Base-by-base conservation (phyloP, 169 alveolate species). In the Babesia ovis region DNA sequence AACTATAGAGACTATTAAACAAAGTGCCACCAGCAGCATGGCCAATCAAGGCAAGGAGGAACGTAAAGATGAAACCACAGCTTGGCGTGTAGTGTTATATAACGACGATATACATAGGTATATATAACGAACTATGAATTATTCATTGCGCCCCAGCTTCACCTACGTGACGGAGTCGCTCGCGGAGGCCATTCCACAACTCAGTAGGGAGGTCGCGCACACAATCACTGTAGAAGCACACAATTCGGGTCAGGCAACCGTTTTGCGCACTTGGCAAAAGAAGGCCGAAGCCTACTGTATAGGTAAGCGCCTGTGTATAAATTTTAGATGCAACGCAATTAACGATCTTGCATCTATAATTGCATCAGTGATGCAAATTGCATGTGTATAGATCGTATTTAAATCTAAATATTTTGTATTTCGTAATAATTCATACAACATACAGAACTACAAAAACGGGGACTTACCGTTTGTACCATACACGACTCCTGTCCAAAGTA, bases 51-150 rank as follows among this genome's bases (percentile, higher is more conserved):
- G 80, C 29, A 84, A 79, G 68, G 77, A 81, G 46, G 83, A 85
- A 45, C 34, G 95, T 58, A 70, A 71, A 41, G 58, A 77, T 22
- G 89, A 90, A 55, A 50, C 86, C 9, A 72, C 75, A 18, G 92
- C 87, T 2, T 91, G 95, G 95, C 89, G 86, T 41, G 94, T 91
- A n/a, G 85, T 91, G 35, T 84, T 91, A 12, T 89, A 90, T 70
- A 91, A 91, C 66, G 95, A 91, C 74, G 95, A 91, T 50, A 87
- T 91, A 45, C 95, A 91, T 74, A 90, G 86, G 95, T 91, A 67
- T n/a, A 20, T 39, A 45, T n/a, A n/a, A n/a, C n/a, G n/a, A n/a
- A n/a, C 50, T 22, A 35, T 41, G 37, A n/a, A 4, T 18, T 20
- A 5, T 2, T 9, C 5, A 34, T 68, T 48, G 25, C 22, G 4